Conservation (phyloP, 768 basidiomycete genomes). For the Mycena polygramma region DNA sequence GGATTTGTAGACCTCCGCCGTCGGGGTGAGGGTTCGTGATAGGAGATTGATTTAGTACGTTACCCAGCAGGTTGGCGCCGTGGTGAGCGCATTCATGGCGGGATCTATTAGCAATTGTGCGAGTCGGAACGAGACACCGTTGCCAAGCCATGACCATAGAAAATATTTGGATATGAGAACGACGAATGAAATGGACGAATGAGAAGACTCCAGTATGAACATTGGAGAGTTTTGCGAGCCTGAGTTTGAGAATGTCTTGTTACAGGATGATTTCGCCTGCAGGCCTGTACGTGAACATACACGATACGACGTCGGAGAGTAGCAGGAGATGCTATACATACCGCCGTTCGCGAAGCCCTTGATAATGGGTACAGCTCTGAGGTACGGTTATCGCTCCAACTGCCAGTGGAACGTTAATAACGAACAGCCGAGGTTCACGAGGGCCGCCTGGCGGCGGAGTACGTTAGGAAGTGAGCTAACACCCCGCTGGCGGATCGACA, state of each 20-base stretch:
- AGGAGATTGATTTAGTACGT: background rate
- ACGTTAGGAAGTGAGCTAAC: no score
- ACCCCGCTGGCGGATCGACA: background rate
- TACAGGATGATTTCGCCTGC: background rate
- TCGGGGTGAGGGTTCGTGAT: slow-evolving; percentile 24
- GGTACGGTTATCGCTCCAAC: background rate
- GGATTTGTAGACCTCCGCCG: slow-evolving; percentile 6
- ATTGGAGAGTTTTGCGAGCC: background rate
- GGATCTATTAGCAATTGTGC: background rate
- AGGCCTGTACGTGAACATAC: slow-evolving; percentile 10
- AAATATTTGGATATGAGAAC: background rate
- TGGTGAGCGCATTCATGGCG: background rate
- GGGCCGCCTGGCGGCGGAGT: background rate
- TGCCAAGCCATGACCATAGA: background rate
- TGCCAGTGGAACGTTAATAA: background rate
- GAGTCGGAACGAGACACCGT: background rate
- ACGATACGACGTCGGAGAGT: slow-evolving; percentile 1
- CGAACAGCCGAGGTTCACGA: slow-evolving; percentile 12
- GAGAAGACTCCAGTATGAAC: background rate
- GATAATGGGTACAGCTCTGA: background rate
- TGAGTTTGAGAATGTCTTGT: background rate
- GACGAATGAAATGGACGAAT: background rate
- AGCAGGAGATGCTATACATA: background rate
- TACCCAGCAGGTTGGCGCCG: slow-evolving; percentile 15
- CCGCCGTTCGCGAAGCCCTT: slow-evolving; percentile 1